Evolutionary conservation across 495 filamentous ascomycete species (phyloP).

Genomic region (Ramalina intermedia): DNA sequence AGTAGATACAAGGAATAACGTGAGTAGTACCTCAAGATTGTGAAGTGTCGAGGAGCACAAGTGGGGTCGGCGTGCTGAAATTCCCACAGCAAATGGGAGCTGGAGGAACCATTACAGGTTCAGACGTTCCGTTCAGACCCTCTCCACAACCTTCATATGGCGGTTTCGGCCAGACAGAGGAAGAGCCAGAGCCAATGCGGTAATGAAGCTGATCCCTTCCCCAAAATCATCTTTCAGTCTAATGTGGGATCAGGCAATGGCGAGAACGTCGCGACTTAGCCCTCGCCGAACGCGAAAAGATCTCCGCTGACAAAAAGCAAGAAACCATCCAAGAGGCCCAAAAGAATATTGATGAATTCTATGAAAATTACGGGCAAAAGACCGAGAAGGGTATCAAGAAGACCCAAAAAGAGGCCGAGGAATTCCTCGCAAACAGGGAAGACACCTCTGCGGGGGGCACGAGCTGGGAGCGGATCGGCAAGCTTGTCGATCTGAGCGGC

Average conservation of each 20-base stretch:
- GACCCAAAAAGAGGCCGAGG: conserved; percentile 81
- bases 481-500: conserved; percentile 88
- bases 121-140: conserved; percentile 59
- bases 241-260: conserved; percentile 48
- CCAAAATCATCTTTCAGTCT: background rate
- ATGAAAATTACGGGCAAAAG: conserved; percentile 97
- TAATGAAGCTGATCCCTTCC: conserved; percentile 13
- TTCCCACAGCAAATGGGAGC: conserved; percentile 58
- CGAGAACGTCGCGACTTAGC: conserved; percentile 71
- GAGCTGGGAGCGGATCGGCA: conserved; percentile 95
- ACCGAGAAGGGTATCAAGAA: conserved; percentile 79
- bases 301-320: conserved; percentile 60
- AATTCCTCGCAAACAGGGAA: conserved; percentile 77
- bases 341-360: conserved; percentile 92
- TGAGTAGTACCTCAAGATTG: conserved; percentile 24
- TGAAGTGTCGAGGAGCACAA: background rate
- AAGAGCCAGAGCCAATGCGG: conserved; percentile 78
- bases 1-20: conserved; percentile 67
- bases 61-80: background rate
- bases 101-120: conserved; percentile 77
- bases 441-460: conserved; percentile 89
- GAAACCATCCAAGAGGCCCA: conserved; percentile 76
- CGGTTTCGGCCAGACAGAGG: conserved; percentile 40
- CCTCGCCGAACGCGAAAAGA: conserved; percentile 61
- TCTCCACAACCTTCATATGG: conserved; percentile 29